Percentiles rank a stretch among this genome's conserved stretches.
Evolutionary conservation across 1,284 basidiomycete species (phyloP).

Genomic region (Schizophyllum amplum): DNA sequence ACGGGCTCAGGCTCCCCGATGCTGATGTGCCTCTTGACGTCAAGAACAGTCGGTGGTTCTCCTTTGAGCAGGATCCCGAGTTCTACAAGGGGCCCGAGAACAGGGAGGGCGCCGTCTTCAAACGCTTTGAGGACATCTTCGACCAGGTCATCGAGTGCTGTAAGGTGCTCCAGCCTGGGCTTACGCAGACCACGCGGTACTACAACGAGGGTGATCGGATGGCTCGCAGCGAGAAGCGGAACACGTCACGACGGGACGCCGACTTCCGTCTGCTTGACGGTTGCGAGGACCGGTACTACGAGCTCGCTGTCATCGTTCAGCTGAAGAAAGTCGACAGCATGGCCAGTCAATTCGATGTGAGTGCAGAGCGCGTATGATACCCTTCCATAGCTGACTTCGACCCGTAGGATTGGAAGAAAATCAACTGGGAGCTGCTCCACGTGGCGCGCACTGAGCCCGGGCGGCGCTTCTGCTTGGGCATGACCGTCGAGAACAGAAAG

Average conservation of each 20-base stretch:
- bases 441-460: not conserved
- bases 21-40: not conserved
- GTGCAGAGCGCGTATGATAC: not conserved
- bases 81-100: not conserved
- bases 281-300: too few relatives aligned
- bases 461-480: not conserved
- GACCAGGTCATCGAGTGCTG: not conserved
- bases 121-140: not conserved
- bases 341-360: not conserved
- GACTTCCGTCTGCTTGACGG: too few relatives aligned
- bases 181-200: not conserved
- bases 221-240: not conserved
- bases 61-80: too few relatives aligned
- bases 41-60: too few relatives aligned
- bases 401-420: not conserved
- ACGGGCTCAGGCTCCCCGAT: not conserved
- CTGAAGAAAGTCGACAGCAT: too few relatives aligned
- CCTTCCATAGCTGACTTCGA: not conserved
- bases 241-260: too few relatives aligned
- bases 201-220: not conserved
- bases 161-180: not conserved
- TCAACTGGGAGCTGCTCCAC: not conserved
- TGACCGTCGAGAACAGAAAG: not conserved
- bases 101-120: not conserved
- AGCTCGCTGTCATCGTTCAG: too few relatives aligned